Conservation (phyloP, 164 flowering plant species). For the Warburgia ugandensis region DNA sequence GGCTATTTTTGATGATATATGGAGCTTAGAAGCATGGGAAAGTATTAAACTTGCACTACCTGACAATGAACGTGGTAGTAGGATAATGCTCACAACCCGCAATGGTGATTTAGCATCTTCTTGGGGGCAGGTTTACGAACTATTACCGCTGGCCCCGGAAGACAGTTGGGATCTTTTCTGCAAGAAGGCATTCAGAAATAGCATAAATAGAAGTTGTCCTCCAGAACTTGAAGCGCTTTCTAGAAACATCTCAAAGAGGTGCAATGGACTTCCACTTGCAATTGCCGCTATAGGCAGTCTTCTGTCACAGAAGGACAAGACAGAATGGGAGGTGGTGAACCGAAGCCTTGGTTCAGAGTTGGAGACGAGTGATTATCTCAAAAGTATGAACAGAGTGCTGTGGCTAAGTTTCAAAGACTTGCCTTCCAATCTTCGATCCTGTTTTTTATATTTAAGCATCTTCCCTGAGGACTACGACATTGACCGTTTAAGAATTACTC, state of each 20-base stretch:
- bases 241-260: conserved; percentile 1
- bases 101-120: conserved; percentile 3
- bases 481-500: conserved; percentile 5
- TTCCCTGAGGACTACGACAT: conserved; percentile 14
- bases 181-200: conserved; percentile 2
- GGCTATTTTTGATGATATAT: conserved; percentile 36
- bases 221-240: not conserved
- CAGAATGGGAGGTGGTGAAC: conserved; percentile 12
- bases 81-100: conserved; percentile 32
- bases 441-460: conserved; percentile 14
- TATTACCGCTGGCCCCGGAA: not conserved
- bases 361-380: not conserved
- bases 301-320: conserved; percentile 1
- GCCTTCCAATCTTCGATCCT: conserved; percentile 9
- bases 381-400: not conserved
- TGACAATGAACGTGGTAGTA: conserved; percentile 18
- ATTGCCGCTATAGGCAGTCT: conserved; percentile 12
- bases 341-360: conserved; percentile 8
- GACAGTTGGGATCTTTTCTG: conserved; percentile 6
- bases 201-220: not conserved
- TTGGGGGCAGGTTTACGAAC: not conserved
- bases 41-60: conserved; percentile 22
- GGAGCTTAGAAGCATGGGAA: conserved; percentile 22
- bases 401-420: conserved; percentile 9
- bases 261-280: conserved; percentile 20